phyloP scores from a whole-genome alignment of 768 basidiomycete genomes.

The Macrolepiota albuminosa region DNA sequence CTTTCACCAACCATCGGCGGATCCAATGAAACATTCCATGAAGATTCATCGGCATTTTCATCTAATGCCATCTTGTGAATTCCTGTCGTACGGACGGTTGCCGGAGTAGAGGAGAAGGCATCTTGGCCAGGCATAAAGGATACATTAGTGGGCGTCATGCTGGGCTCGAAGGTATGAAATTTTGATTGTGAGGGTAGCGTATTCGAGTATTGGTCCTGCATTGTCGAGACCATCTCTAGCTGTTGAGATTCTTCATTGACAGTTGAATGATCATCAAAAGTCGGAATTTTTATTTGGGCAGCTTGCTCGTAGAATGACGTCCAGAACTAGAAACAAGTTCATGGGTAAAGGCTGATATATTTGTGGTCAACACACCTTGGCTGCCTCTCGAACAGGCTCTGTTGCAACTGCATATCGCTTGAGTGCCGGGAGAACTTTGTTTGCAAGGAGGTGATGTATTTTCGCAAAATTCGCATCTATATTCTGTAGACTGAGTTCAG shows the following conservation, averaged over 20 bases:
- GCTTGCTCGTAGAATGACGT: conserved; percentile 93
- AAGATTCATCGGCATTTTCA: conserved; percentile 44
- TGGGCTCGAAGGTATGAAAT: conserved; percentile 29
- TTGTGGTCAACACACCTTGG: conserved; percentile 56
- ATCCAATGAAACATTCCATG: conserved; percentile 73
- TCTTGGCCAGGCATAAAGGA: conserved; percentile 74
- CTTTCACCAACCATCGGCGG: conserved; percentile 68
- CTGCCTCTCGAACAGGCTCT: conserved; percentile 85
- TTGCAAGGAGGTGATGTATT: conserved; percentile 82
- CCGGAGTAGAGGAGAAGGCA: conserved; percentile 78
- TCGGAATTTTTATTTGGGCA: conserved; percentile 80
- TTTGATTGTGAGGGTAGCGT: conserved; percentile 16
- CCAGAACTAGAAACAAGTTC: conserved; percentile 68
- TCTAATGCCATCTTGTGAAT: conserved; percentile 31
- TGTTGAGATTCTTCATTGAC: conserved; percentile 46
- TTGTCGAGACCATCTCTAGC: conserved; percentile 25
- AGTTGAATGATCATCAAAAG: conserved; percentile 63
- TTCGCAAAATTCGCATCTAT: conserved; percentile 92
- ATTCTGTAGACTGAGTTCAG: conserved; percentile 41
- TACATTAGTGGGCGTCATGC: conserved; percentile 52
- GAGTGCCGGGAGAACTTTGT: conserved; percentile 78
- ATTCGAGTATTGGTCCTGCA: conserved; percentile 17
- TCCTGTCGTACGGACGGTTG: conserved; percentile 37
- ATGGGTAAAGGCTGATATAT: neutral
- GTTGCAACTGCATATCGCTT: conserved; percentile 86